Conservation (phyloP, 129 eudicot species). For the Lactuca saligna region DNA sequence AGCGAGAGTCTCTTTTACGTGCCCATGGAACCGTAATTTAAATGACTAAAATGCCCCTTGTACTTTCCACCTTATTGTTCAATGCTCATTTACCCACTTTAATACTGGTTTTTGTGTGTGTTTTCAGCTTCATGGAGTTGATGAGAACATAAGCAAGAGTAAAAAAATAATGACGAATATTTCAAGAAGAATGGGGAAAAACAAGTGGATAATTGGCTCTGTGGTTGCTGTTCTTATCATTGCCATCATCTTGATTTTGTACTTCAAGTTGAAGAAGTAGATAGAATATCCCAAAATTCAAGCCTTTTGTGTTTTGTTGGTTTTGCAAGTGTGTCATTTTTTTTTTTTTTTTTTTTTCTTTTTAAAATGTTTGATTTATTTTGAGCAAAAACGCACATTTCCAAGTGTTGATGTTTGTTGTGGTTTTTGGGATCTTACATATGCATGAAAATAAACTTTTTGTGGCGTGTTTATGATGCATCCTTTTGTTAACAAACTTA, state of each 20-base stretch:
- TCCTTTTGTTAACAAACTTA: too few species aligned
- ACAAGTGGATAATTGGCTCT: slow-evolving; percentile 60
- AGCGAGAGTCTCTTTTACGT: slow-evolving; percentile 61
- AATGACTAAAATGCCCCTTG: too few species aligned
- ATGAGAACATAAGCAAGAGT: slow-evolving; percentile 59
- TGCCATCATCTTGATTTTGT: slow-evolving; percentile 59
- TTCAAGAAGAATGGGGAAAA: slow-evolving; percentile 63
- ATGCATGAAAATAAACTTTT: slow-evolving; percentile 17
- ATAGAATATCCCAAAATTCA: not conserved
- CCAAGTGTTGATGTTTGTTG: slow-evolving; percentile 18
- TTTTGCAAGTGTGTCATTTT: slow-evolving; percentile 30
- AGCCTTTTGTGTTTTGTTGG: slow-evolving; percentile 7
- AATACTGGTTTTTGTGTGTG: slow-evolving; percentile 1
- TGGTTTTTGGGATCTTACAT: slow-evolving; percentile 16
- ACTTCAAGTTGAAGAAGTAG: slow-evolving; percentile 51
- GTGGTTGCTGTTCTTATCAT: slow-evolving; percentile 48
- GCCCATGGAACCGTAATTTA: slow-evolving; percentile 52
- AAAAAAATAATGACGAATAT: slow-evolving; percentile 59
- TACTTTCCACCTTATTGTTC: not conserved
- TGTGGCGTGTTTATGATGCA: not conserved
- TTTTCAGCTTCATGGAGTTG: slow-evolving; percentile 70
- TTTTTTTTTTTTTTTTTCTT: too few species aligned
- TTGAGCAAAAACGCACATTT: not conserved
- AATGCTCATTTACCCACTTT: not conserved
- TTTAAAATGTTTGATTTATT: not conserved